phyloP scores from a whole-genome alignment of 208 protist genomes.

The Leishmania guyanensis region DNA sequence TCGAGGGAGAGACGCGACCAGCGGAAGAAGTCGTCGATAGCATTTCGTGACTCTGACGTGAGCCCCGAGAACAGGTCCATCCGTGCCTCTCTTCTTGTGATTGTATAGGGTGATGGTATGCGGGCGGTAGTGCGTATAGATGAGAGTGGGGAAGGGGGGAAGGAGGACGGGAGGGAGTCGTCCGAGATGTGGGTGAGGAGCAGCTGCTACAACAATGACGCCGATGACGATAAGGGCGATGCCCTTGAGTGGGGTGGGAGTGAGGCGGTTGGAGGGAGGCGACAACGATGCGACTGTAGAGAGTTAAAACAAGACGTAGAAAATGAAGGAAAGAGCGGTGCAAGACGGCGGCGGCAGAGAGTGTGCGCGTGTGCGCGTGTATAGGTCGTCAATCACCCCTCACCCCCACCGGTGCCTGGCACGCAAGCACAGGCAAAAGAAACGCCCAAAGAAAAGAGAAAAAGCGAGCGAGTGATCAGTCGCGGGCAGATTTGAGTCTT shows the following conservation, averaged over 20 bases:
- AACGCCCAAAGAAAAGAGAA: neutral
- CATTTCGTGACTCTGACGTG: constrained; percentile 44
- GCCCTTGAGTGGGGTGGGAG: neutral
- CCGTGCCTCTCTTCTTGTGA: neutral
- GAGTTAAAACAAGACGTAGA: no score
- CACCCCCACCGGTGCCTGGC: neutral
- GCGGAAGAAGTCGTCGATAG: constrained; percentile 65
- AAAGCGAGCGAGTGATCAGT: no score
- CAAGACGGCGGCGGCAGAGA: neutral
- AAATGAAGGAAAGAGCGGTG: neutral
- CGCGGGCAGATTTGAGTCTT: no score
- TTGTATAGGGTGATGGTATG: neutral
- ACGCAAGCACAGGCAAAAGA: no score
- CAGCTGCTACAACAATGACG: neutral
- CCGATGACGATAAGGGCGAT: neutral
- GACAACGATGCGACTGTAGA: no score
- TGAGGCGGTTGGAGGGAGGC: neutral
- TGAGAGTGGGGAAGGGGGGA: neutral
- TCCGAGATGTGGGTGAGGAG: neutral
- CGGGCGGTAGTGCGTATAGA: neutral
- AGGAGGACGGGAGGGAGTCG: neutral
- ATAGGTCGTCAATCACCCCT: neutral
- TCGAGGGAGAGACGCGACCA: constrained; percentile 71
- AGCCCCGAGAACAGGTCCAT: constrained; percentile 53
- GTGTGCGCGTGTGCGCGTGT: neutral